These are phyloP conservation scores for Byssochlamys sp. DNA, from an alignment of 2,329 filamentous ascomycete genomes.

Conservation along the genomic window DNA sequence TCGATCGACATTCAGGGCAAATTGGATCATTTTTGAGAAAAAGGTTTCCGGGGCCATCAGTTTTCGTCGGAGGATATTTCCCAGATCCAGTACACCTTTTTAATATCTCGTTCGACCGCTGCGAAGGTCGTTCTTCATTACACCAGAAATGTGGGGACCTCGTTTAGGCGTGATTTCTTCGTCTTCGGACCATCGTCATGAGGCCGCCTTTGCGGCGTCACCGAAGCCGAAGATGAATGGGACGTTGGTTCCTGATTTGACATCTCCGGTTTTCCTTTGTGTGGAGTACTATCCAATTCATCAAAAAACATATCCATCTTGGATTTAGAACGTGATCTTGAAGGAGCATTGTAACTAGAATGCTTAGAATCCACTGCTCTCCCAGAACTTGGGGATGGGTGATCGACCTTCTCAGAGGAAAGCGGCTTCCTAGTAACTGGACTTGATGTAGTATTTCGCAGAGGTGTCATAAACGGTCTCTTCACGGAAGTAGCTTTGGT, in stretches of 20 bases:
- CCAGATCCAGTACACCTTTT: slow-evolving; percentile 5
- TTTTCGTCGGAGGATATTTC: slow-evolving; percentile 8
- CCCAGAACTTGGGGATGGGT: neutral
- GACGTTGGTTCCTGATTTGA: slow-evolving; percentile 5
- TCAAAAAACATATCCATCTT: slow-evolving; percentile 28
- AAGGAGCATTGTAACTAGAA: slow-evolving; percentile 6
- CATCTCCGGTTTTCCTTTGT: slow-evolving; percentile 10
- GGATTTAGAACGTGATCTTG: slow-evolving; percentile 10
- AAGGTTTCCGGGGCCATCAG: neutral
- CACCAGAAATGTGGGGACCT: slow-evolving; percentile 37
- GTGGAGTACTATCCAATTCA: slow-evolving; percentile 29
- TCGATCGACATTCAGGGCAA: neutral
- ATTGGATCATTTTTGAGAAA: neutral
- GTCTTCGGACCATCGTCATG: slow-evolving; percentile 14
- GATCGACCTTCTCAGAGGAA: neutral
- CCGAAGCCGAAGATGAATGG: slow-evolving; percentile 6
- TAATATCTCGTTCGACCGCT: neutral
- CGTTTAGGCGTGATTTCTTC: slow-evolving; percentile 31
- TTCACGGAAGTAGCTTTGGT: slow-evolving; percentile 1
- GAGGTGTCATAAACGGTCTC: slow-evolving; percentile 1
- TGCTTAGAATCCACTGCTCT: slow-evolving; percentile 6
- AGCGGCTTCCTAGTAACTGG: slow-evolving; percentile 1
- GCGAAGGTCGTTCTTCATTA: slow-evolving; percentile 13
- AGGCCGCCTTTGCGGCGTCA: slow-evolving; percentile 8
- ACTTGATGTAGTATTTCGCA: neutral